These are phyloP conservation scores for Tetracladium setigerum DNA, from an alignment of 495 filamentous ascomycete genomes.

Conservation along the genomic window DNA sequence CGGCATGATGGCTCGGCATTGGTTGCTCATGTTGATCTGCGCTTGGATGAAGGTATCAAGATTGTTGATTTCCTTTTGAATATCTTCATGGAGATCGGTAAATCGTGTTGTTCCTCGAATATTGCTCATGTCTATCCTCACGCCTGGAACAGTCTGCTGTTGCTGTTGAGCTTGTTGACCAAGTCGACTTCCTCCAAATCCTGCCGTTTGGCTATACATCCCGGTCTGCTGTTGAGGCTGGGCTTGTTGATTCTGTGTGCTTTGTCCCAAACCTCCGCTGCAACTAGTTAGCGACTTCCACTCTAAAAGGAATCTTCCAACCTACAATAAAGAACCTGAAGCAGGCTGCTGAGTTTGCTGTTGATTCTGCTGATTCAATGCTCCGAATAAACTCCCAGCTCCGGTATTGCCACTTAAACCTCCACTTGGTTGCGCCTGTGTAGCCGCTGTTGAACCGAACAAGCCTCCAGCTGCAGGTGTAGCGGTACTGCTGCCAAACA, in stretches of 20 bases:
- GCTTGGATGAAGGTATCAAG: conserved; percentile 68
- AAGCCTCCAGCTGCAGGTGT: conserved; percentile 18
- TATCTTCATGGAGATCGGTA: conserved; percentile 73
- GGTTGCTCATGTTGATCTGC: conserved; percentile 52
- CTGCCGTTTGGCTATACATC: conserved; percentile 24
- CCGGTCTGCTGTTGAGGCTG: conserved; percentile 34
- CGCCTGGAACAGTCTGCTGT: conserved; percentile 52
- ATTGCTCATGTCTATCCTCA: conserved; percentile 67
- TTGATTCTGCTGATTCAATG: conserved; percentile 3
- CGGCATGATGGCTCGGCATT: conserved; percentile 55
- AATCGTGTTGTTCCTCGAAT: conserved; percentile 82
- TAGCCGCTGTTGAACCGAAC: conserved; percentile 26
- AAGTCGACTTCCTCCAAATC: conserved; percentile 30
- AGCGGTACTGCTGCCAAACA: conserved; percentile 28
- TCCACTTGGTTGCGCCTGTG: conserved; percentile 10
- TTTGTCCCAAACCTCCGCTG: conserved; percentile 17
- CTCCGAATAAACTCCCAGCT: conserved; percentile 29
- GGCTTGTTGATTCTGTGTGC: conserved; percentile 38
- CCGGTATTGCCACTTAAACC: conserved; percentile 22
- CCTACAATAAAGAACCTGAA: conserved; percentile 19
- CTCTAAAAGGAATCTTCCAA: not conserved
- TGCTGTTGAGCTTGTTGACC: conserved; percentile 32
- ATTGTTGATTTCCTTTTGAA: conserved; percentile 66
- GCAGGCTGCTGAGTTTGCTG: conserved; percentile 19
- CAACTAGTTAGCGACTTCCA: conserved; percentile 3